phyloP scores from a whole-genome alignment of 257 asterid genomes.

The Perilla frutescens region DNA sequence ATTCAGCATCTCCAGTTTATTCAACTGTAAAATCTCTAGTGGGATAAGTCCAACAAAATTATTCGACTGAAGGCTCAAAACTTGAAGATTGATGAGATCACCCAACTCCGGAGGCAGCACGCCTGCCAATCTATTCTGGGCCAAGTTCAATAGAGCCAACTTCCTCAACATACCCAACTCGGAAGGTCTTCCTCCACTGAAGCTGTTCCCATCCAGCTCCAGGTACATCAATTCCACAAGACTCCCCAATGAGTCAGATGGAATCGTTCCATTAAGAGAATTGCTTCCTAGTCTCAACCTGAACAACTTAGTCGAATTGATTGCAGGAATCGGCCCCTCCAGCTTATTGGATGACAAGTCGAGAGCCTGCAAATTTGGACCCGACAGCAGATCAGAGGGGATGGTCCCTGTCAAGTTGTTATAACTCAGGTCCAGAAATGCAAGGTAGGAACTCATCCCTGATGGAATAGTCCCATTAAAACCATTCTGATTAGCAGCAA shows the following conservation, averaged over 20 bases:
- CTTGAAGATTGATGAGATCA: slow-evolving; percentile 61
- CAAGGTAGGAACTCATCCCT: slow-evolving; percentile 51
- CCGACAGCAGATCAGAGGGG: slow-evolving; percentile 51
- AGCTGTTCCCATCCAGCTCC: slow-evolving; percentile 61
- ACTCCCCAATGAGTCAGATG: slow-evolving; percentile 44
- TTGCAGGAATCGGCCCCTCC: slow-evolving; percentile 55
- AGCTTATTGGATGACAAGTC: slow-evolving; percentile 62
- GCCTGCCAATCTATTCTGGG: slow-evolving; percentile 59
- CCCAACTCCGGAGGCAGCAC: slow-evolving; percentile 52
- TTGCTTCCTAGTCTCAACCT: slow-evolving; percentile 70
- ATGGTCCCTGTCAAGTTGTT: slow-evolving; percentile 58
- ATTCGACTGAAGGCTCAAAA: slow-evolving; percentile 62
- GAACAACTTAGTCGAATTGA: slow-evolving; percentile 43
- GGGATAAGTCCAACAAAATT: slow-evolving; percentile 64
- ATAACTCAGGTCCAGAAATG: slow-evolving; percentile 68
- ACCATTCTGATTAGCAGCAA: slow-evolving; percentile 62
- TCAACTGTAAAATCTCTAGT: slow-evolving; percentile 40
- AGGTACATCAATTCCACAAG: slow-evolving; percentile 52
- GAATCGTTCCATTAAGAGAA: slow-evolving; percentile 48
- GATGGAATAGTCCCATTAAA: slow-evolving; percentile 59
- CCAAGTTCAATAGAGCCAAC: slow-evolving; percentile 60
- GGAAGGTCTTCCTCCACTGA: slow-evolving; percentile 64
- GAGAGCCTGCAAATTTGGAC: slow-evolving; percentile 49
- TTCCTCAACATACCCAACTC: slow-evolving; percentile 56
- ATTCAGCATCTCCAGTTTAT: slow-evolving; percentile 57